Conservation (phyloP, 73 alveolate species). For the Blepharisma stoltei region DNA sequence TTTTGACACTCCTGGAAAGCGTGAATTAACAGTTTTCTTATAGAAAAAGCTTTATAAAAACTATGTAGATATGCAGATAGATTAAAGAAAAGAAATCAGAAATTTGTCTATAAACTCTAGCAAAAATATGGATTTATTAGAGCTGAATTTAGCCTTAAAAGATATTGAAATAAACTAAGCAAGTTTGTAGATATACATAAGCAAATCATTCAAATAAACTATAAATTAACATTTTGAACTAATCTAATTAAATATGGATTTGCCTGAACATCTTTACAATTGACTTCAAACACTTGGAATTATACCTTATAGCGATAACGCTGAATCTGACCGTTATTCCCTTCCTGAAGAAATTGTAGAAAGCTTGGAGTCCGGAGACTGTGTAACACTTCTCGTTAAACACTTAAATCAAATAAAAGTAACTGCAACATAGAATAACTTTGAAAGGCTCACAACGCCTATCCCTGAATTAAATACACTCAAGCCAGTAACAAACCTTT, state of each 20-base stretch:
- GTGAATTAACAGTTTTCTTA: too few relatives aligned
- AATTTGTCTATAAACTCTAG: too few relatives aligned
- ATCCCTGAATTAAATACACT: slow-evolving; percentile 32
- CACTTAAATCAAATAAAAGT: slow-evolving; percentile 23
- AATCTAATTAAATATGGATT: not conserved
- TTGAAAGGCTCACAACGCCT: not conserved
- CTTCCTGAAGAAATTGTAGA: not conserved
- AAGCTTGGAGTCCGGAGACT: not conserved
- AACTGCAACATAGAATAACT: slow-evolving; percentile 12
- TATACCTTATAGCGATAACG: not conserved
- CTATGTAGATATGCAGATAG: too few relatives aligned
- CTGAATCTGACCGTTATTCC: not conserved
- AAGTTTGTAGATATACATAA: too few relatives aligned
- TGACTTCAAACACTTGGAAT: slow-evolving; percentile 1
- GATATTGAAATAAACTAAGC: too few relatives aligned
- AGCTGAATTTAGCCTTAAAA: too few relatives aligned
- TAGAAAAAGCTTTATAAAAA: too few relatives aligned
- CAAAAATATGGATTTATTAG: too few relatives aligned
- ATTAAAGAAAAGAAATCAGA: too few relatives aligned
- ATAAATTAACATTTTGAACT: too few relatives aligned
- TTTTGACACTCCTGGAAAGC: too few relatives aligned
- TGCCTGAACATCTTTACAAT: slow-evolving; percentile 11
- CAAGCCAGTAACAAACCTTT: slow-evolving; percentile 39
- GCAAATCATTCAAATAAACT: too few relatives aligned
- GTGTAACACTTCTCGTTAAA: not conserved